phyloP scores from a whole-genome alignment of 305 asterid genomes.

The Fraxinus angustifolia region DNA sequence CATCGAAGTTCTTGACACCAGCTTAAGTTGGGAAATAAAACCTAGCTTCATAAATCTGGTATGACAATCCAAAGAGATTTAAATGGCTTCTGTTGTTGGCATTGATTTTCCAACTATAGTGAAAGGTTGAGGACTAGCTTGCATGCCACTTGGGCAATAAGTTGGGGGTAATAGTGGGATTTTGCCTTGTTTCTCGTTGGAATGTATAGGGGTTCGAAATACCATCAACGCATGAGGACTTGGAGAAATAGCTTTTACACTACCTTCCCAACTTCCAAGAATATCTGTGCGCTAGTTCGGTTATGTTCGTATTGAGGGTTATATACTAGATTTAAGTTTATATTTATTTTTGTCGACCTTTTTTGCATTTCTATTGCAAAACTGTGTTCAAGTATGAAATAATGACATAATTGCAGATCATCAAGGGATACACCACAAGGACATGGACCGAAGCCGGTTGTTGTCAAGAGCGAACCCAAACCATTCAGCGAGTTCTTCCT shows the following conservation, averaged over 20 bases:
- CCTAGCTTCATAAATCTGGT: not conserved
- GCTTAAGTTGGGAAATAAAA: not conserved
- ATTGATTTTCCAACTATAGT: not conserved
- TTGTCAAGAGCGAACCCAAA: slow-evolving; percentile 34
- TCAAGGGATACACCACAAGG: slow-evolving; percentile 70
- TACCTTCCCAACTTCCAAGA: not conserved
- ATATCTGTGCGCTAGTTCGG: not conserved
- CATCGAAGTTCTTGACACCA: not conserved
- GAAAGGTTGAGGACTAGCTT: not conserved
- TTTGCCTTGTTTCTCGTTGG: not conserved
- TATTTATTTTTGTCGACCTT: not conserved
- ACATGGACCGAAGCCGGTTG: slow-evolving; percentile 47
- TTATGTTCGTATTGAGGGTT: not conserved
- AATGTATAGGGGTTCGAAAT: not conserved
- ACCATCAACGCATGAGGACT: not conserved
- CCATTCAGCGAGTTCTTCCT: slow-evolving; percentile 51
- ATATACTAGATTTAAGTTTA: not conserved
- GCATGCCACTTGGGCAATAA: not conserved
- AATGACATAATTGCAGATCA: slow-evolving; percentile 42
- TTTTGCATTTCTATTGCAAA: not conserved
- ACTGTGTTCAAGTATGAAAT: not conserved
- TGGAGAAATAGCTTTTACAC: not conserved
- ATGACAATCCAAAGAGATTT: not conserved
- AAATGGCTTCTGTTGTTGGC: not conserved
- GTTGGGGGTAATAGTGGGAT: not conserved